Evolutionary conservation across 768 basidiomycete genomes (phyloP).

Genomic region (Trichaptum fuscoviolaceum): DNA sequence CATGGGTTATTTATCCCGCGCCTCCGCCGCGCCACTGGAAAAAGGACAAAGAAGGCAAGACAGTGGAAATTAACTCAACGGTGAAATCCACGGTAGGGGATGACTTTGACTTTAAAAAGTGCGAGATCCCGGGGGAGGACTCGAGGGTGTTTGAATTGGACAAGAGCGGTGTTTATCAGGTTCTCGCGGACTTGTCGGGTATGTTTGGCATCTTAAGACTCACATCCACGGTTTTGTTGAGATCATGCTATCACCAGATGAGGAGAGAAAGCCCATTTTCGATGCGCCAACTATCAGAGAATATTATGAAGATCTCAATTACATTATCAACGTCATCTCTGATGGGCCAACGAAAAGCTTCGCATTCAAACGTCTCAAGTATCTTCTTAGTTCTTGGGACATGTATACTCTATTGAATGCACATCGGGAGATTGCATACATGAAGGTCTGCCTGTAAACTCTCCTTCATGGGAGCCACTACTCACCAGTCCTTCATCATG

Average conservation of each 20-base stretch:
- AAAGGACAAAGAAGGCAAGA: conserved; percentile 33
- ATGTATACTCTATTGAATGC: conserved; percentile 92
- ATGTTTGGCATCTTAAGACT: conserved; percentile 7
- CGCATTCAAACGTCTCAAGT: conserved; percentile 87
- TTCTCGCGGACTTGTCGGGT: conserved; percentile 51
- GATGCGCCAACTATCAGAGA: conserved; percentile 83
- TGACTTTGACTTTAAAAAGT: conserved; percentile 66
- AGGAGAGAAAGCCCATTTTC: conserved; percentile 54
- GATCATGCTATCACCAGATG: conserved; percentile 15
- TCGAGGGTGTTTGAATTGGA: conserved; percentile 68
- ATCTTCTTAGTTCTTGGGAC: conserved; percentile 87
- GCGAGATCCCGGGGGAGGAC: conserved; percentile 63
- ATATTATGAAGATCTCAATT: conserved; percentile 95
- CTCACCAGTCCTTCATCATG: neutral
- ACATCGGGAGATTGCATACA: conserved; percentile 88
- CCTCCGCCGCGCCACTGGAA: conserved; percentile 98
- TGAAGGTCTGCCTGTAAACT: conserved; percentile 67
- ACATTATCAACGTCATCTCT: conserved; percentile 81
- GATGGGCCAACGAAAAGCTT: conserved; percentile 97
- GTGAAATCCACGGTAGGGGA: conserved; percentile 29
- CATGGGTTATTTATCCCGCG: conserved; percentile 88
- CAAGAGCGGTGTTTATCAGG: conserved; percentile 86
- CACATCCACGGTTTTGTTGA: neutral
- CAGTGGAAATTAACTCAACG: neutral
- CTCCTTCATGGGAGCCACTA: neutral